Evolutionary conservation across 2,329 filamentous ascomycete species (phyloP).

Genomic region (Didymellaceae sp.): DNA sequence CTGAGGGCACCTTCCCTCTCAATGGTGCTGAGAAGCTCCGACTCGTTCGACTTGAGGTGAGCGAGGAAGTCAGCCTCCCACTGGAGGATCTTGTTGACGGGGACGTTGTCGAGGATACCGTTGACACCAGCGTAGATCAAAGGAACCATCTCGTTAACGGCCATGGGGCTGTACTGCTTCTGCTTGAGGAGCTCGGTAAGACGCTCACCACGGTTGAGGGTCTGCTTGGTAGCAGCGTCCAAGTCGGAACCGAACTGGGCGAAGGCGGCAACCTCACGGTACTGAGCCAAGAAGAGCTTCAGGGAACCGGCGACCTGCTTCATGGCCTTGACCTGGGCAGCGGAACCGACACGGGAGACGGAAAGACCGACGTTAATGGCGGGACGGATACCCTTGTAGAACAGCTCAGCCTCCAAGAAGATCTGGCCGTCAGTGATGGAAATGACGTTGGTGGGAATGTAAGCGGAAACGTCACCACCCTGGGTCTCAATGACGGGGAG

Average conservation of each 20-base stretch:
- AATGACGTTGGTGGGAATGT: constrained; percentile 99
- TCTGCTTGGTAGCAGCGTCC: constrained; percentile 99
- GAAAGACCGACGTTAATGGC: constrained; percentile 99
- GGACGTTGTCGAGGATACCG: constrained; percentile 86
- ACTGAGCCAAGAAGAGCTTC: constrained; percentile 99
- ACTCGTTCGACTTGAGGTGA: constrained; percentile 90
- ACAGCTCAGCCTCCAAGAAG: constrained; percentile 98
- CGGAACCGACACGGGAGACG: constrained; percentile 99
- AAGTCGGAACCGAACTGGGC: constrained; percentile 99
- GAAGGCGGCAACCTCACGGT: constrained; percentile 99
- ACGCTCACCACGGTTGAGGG: constrained; percentile 96
- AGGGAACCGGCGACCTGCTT: constrained; percentile 99
- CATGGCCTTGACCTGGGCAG: constrained; percentile 99
- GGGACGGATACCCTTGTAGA: constrained; percentile 99
- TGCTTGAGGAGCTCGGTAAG: constrained; percentile 99
- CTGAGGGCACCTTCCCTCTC: constrained; percentile 95
- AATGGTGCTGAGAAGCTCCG: constrained; percentile 81
- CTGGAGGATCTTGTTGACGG: constrained; percentile 86
- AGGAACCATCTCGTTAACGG: constrained; percentile 99
- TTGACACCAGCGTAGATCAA: constrained; percentile 99
- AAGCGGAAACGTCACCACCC: constrained; percentile 99
- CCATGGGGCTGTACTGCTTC: constrained; percentile 99
- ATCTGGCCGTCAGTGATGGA: constrained; percentile 99
- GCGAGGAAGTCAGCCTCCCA: constrained; percentile 96
- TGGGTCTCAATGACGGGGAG: constrained; percentile 96